A percentile compares a stretch with the other conserved stretches of the same genome.
Evolutionary conservation across 345 rosid genomes (phyloP).

Genomic region (Pelargonium nanum): DNA sequence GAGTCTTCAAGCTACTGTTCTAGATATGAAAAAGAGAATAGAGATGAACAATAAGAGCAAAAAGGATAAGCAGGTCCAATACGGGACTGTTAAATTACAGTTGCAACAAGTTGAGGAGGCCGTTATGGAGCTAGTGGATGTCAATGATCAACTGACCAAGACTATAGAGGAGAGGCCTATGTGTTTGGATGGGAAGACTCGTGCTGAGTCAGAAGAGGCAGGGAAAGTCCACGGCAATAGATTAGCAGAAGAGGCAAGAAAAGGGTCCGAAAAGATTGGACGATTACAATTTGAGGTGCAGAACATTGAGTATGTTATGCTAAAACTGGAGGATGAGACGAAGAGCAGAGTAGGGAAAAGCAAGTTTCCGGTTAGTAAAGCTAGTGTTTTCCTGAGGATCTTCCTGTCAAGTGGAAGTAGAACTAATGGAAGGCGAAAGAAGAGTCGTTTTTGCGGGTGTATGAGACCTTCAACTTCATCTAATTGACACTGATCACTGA

Average conservation of each 20-base stretch:
- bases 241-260: conserved; percentile 45
- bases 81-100: conserved; percentile 44
- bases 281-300: conserved; percentile 68
- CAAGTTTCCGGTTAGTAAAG: conserved; percentile 32
- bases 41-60: conserved; percentile 49
- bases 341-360: conserved; percentile 36
- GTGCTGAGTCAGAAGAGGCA: conserved; percentile 21
- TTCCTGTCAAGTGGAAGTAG: conserved; percentile 49
- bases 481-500: conserved; percentile 32
- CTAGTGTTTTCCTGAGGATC: conserved; percentile 53
- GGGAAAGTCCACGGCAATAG: conserved; percentile 28
- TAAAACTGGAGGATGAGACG: conserved; percentile 62
- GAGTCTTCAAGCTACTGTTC: conserved; percentile 42
- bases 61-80: conserved; percentile 43
- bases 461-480: conserved; percentile 44
- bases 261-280: conserved; percentile 67
- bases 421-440: conserved; percentile 41
- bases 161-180: conserved; percentile 34
- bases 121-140: conserved; percentile 40
- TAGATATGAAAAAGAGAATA: conserved; percentile 57
- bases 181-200: conserved; percentile 8
- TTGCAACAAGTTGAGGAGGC: conserved; percentile 60
- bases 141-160: conserved; percentile 39
- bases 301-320: conserved; percentile 47
- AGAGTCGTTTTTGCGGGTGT: conserved; percentile 63